Conservation (phyloP, 441 rosid species). For the Viola pubescens region DNA sequence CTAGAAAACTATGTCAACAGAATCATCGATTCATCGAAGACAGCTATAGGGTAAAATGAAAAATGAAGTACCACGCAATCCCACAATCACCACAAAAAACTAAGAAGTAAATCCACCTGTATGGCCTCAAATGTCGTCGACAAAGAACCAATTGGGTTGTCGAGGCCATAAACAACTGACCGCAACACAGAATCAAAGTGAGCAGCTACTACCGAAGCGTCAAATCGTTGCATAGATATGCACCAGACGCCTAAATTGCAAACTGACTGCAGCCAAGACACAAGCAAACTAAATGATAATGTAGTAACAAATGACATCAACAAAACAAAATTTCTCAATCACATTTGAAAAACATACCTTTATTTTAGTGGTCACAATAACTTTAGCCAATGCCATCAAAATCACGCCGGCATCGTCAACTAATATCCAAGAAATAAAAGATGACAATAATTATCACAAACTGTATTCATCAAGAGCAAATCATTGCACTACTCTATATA, state of each 20-base stretch:
- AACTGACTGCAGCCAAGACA: slow-evolving; percentile 27
- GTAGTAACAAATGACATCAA: neutral
- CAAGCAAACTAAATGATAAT: slow-evolving; percentile 6
- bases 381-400: slow-evolving; percentile 33
- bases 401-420: slow-evolving; percentile 28
- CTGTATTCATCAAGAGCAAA: neutral
- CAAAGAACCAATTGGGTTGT: slow-evolving; percentile 51
- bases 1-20: too few species aligned
- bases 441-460: too few species aligned
- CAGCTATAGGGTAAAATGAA: too few species aligned
- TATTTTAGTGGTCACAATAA: slow-evolving; percentile 29
- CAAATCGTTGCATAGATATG: slow-evolving; percentile 47
- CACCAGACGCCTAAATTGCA: slow-evolving; percentile 57
- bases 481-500: neutral
- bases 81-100: neutral
- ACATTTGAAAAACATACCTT: slow-evolving; percentile 28
- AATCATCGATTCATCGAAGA: too few species aligned
- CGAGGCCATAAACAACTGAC: slow-evolving; percentile 49
- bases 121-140: slow-evolving; percentile 56
- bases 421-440: slow-evolving; percentile 14
- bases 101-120: slow-evolving; percentile 28
- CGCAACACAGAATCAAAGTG: slow-evolving; percentile 31
- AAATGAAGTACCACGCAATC: too few species aligned
- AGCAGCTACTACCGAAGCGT: slow-evolving; percentile 21
- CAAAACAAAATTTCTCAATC: neutral